Conservation (phyloP, 2,329 filamentous ascomycete species). For the Monilinia fructicola region DNA sequence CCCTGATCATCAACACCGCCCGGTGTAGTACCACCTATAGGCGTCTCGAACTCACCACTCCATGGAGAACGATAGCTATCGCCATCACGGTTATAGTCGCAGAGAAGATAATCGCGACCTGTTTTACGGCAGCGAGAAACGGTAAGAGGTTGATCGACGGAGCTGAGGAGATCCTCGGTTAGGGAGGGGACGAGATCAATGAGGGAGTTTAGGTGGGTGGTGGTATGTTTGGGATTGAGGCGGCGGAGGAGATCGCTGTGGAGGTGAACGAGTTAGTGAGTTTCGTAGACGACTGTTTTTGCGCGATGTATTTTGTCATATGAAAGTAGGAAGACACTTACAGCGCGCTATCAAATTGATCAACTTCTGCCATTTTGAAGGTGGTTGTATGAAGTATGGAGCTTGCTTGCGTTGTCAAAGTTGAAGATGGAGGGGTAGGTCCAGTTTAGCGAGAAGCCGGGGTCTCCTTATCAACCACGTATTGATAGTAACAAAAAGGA, state of each 20-base stretch:
- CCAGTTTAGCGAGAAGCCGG: slow-evolving; percentile 22
- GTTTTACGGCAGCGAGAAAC: slow-evolving; percentile 83
- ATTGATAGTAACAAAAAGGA: neutral
- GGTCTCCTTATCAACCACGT: slow-evolving; percentile 4
- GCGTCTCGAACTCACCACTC: slow-evolving; percentile 97
- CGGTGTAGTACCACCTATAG: slow-evolving; percentile 64
- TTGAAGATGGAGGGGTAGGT: slow-evolving; percentile 21
- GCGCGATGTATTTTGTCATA: neutral
- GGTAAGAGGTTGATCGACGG: slow-evolving; percentile 91
- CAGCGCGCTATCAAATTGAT: slow-evolving; percentile 43
- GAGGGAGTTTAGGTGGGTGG: slow-evolving; percentile 83
- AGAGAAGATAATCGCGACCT: slow-evolving; percentile 93
- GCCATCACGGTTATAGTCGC: slow-evolving; percentile 99
- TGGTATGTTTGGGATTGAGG: slow-evolving; percentile 90
- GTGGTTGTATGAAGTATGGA: slow-evolving; percentile 25
- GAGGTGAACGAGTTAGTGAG: slow-evolving; percentile 11
- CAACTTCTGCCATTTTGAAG: slow-evolving; percentile 39
- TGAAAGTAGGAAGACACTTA: slow-evolving; percentile 28
- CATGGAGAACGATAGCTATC: slow-evolving; percentile 98
- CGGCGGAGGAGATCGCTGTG: slow-evolving; percentile 95
- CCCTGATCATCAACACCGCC: slow-evolving; percentile 52
- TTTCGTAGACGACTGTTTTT: neutral
- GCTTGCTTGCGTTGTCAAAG: slow-evolving; percentile 23
- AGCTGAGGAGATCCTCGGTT: slow-evolving; percentile 95
- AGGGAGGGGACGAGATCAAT: slow-evolving; percentile 86